Base-by-base conservation (phyloP, 2,329 filamentous ascomycete species). In the Fusarium pseudoanthophilum region DNA sequence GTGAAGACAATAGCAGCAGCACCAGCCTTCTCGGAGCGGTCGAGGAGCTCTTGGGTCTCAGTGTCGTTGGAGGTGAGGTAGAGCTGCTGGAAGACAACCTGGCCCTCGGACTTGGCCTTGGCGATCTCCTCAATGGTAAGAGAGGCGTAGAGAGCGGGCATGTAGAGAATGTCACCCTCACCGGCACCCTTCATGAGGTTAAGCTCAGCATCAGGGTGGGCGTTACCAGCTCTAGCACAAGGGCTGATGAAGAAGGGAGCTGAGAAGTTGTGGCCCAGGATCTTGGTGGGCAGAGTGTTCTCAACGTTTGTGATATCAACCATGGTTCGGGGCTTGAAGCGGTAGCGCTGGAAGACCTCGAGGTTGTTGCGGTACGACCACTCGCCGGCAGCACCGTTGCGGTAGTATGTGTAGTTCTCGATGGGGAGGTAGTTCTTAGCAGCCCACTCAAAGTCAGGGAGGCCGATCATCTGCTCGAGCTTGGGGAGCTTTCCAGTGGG, bases 311-410 rank as follows among this genome's bases (percentile, higher is more conserved):
- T 85, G 64, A 89, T 84, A 73, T 89, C 87, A n/a, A 83, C 79
- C 79, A 89, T 80, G 30, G 85, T 82, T 58, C 86, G 82, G 14
- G 87, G 86, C 56, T 84, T 83, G 46, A 89, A 80, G 55, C 81
- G 81, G 75, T 86, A 87, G 20, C 86, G 84, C 68, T 83, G 80
- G 78, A 83, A 89, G 34, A 85, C 83, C 78, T 90, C 88, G 11
- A 89, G 82, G 79, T 89, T 89, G 78, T 88, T 88, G 55, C 87
- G 83, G 79, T 88, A 89, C 3, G 83, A 84, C 84, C 85, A 89
- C 79, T 89, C 87, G 67, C 87, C 87, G 7, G 83, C 87, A 8
- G 87, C 87, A 26, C 87, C 87, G 71, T 87, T 88, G 66, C 86
- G 85, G 80, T 89, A 89, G 79, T 88, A 89, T n/a, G 87, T 87